A percentile compares a stretch with the other conserved stretches of the same genome.
phyloP scores from a whole-genome alignment of 768 basidiomycete species.

The Amanita pallidorosea region DNA sequence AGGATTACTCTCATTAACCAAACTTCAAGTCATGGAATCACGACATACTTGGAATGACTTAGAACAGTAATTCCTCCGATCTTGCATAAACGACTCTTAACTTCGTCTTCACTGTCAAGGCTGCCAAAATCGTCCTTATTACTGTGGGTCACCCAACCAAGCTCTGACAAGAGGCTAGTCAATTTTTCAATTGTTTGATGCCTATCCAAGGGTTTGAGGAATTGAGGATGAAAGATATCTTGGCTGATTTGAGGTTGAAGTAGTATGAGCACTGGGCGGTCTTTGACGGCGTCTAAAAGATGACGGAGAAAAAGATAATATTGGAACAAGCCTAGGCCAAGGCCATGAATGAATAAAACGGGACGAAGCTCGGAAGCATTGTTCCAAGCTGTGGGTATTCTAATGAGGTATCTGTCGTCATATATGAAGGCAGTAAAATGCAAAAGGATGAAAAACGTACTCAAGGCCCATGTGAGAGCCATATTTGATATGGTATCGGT shows the following conservation, averaged over 20 bases:
- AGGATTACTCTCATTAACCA: slow-evolving; percentile 4
- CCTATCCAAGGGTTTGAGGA: slow-evolving; percentile 60
- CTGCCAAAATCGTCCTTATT: slow-evolving; percentile 11
- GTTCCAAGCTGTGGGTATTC: slow-evolving; percentile 60
- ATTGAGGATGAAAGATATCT: slow-evolving; percentile 67
- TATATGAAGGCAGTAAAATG: background rate
- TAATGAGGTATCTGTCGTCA: slow-evolving; percentile 54
- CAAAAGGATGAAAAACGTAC: slow-evolving; percentile 26
- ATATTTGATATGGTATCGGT: slow-evolving; percentile 29
- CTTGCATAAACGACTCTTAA: slow-evolving; percentile 11
- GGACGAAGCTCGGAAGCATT: slow-evolving; percentile 48
- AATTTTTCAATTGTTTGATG: slow-evolving; percentile 47
- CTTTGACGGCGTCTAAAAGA: slow-evolving; percentile 42
- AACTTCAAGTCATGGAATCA: background rate
- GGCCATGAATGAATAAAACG: slow-evolving; percentile 78
- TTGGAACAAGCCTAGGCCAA: slow-evolving; percentile 74
- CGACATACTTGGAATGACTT: slow-evolving; percentile 81
- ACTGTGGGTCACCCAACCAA: slow-evolving; percentile 49
- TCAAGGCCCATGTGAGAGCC: slow-evolving; percentile 57
- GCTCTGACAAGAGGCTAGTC: slow-evolving; percentile 40
- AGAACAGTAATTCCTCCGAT: slow-evolving; percentile 59
- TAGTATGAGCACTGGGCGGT: slow-evolving; percentile 64
- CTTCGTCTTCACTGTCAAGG: slow-evolving; percentile 16
- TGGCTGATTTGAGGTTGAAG: slow-evolving; percentile 86
- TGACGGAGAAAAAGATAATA: slow-evolving; percentile 53